Conservation (phyloP, 257 asterid species). For the Capsicum rhomboideum region DNA sequence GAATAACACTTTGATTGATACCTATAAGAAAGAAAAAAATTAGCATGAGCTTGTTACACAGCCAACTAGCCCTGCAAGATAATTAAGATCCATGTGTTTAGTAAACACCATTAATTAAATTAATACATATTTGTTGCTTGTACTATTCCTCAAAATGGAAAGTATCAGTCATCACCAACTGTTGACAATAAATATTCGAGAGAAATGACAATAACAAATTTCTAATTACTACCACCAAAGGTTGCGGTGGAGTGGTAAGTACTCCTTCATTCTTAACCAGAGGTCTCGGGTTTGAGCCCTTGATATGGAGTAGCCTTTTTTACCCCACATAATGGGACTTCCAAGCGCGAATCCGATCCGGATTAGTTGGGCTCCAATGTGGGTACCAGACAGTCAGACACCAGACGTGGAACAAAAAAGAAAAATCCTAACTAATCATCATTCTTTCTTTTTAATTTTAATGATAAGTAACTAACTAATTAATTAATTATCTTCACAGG, state of each 20-base stretch:
- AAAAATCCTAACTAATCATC: background rate
- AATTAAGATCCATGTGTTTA: background rate
- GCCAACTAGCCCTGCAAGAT: background rate
- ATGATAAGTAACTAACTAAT: background rate
- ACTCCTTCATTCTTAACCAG: no score
- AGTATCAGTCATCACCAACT: background rate
- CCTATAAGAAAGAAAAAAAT: background rate
- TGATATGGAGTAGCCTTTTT: no score
- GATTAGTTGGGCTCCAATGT: no score
- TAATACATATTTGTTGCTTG: background rate
- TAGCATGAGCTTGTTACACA: background rate
- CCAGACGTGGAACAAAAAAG: no score
- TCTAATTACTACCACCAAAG: no score
- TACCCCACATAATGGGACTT: no score
- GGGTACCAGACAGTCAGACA: no score
- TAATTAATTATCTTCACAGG: background rate
- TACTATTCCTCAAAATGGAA: background rate
- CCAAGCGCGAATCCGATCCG: no score
- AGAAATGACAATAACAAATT: background rate
- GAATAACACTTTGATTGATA: no score
- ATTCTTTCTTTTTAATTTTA: background rate
- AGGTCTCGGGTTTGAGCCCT: no score
- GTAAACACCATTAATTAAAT: background rate
- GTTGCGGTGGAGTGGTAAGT: no score
- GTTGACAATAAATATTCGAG: background rate